Percentiles rank a stretch among this genome's conserved stretches.
These are phyloP conservation scores for Colletotrichum sp. DNA, from an alignment of 2,329 filamentous ascomycete species.

Conservation along the genomic window DNA sequence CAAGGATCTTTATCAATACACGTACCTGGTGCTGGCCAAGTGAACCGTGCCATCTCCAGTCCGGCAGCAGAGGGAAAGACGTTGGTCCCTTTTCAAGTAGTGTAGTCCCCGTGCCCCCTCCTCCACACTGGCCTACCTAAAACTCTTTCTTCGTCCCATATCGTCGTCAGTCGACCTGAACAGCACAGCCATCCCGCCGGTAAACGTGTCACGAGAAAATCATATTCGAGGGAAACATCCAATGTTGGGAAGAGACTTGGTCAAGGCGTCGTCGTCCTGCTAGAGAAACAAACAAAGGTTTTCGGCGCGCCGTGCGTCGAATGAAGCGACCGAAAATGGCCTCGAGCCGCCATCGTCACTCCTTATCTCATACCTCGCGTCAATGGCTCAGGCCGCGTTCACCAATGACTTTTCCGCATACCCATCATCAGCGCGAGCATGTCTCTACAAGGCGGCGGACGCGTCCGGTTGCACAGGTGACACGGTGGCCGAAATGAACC, in stretches of 20 bases:
- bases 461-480: conserved; percentile 11
- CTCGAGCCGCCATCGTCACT: conserved; percentile 3
- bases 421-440: not conserved
- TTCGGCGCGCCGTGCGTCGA: conserved; percentile 6
- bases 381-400: not conserved
- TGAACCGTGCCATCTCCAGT: conserved; percentile 7
- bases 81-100: conserved; percentile 11
- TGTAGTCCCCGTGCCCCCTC: not conserved
- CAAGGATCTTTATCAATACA: conserved; percentile 8
- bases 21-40: not conserved
- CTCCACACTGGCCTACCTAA: conserved; percentile 13
- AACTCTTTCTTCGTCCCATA: conserved; percentile 15
- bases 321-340: conserved; percentile 5
- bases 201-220: not conserved
- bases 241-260: not conserved
- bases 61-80: not conserved
- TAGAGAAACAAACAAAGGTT: not conserved
- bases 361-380: conserved; percentile 6
- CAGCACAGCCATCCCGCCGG: not conserved
- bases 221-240: not conserved
- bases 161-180: not conserved
- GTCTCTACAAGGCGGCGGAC: not conserved
- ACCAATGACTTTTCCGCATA: conserved; percentile 15
- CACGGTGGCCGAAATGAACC: conserved; percentile 13
- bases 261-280: not conserved